A percentile compares a stretch with the other conserved stretches of the same genome.
Evolutionary conservation across 129 eudicot genomes (phyloP).

Genomic region (Flaveria brownii): DNA sequence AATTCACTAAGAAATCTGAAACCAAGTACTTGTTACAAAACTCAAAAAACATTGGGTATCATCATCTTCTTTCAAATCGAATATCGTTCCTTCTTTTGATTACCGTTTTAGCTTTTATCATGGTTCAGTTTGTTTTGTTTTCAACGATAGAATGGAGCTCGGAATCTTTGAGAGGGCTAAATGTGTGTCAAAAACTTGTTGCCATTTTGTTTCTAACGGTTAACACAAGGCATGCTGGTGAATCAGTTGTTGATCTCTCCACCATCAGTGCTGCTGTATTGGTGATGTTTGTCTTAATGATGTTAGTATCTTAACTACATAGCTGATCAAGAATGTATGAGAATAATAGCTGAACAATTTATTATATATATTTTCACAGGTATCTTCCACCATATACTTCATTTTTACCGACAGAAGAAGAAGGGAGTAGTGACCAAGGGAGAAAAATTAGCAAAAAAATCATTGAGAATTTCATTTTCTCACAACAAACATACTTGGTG

Average conservation of each 20-base stretch:
- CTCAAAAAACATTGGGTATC: constrained; percentile 24
- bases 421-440: constrained; percentile 21
- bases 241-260: constrained; percentile 54
- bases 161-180: constrained; percentile 37
- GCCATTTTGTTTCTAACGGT: constrained; percentile 49
- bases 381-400: constrained; percentile 77
- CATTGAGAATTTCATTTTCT: constrained; percentile 40
- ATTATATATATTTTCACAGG: constrained; percentile 35
- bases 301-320: constrained; percentile 36
- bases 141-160: constrained; percentile 57
- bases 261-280: constrained; percentile 48
- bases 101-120: constrained; percentile 48
- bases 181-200: constrained; percentile 44
- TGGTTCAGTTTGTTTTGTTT: constrained; percentile 44
- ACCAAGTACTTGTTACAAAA: constrained; percentile 43
- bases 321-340: not conserved
- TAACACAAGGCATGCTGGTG: constrained; percentile 59
- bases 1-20: constrained; percentile 36
- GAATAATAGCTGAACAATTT: not conserved
- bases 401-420: constrained; percentile 40
- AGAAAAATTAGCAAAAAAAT: not conserved
- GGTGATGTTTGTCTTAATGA: constrained; percentile 54
- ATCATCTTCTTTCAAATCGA: constrained; percentile 42
- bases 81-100: constrained; percentile 27
- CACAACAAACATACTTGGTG: constrained; percentile 54